Evolutionary conservation across 164 flowering plant genomes (phyloP).

Genomic region (Umbilicus rupestris): DNA sequence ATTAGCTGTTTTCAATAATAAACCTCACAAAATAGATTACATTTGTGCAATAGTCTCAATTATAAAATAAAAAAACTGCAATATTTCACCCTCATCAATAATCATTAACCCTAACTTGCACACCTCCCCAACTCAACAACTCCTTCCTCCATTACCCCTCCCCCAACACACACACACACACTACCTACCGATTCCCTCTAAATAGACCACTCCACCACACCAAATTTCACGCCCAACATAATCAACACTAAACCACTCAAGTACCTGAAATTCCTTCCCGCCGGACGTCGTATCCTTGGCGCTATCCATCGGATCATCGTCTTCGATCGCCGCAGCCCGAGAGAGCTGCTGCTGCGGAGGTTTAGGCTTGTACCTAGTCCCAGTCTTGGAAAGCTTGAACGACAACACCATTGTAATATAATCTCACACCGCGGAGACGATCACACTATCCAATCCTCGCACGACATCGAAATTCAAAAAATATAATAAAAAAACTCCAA

Average conservation of each 20-base stretch:
- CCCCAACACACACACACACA: neutral
- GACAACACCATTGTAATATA: slow-evolving; percentile 84
- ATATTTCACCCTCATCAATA: too few relatives aligned
- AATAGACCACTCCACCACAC: neutral
- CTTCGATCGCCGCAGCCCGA: neutral
- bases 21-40: neutral
- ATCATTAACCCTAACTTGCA: too few relatives aligned
- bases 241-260: neutral
- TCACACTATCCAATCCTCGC: too few relatives aligned
- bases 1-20: too few relatives aligned
- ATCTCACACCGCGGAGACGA: too few relatives aligned
- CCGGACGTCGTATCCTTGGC: neutral
- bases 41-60: too few relatives aligned
- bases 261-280: neutral
- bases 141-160: neutral
- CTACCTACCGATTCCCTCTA: neutral
- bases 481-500: too few relatives aligned
- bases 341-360: slow-evolving; percentile 22
- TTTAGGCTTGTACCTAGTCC: slow-evolving; percentile 49
- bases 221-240: neutral
- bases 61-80: too few relatives aligned
- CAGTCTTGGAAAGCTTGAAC: slow-evolving; percentile 60
- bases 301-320: neutral
- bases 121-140: neutral
- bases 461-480: too few relatives aligned